Conservation (phyloP, 768 basidiomycete species). For the Kwoniella heveanensis region DNA sequence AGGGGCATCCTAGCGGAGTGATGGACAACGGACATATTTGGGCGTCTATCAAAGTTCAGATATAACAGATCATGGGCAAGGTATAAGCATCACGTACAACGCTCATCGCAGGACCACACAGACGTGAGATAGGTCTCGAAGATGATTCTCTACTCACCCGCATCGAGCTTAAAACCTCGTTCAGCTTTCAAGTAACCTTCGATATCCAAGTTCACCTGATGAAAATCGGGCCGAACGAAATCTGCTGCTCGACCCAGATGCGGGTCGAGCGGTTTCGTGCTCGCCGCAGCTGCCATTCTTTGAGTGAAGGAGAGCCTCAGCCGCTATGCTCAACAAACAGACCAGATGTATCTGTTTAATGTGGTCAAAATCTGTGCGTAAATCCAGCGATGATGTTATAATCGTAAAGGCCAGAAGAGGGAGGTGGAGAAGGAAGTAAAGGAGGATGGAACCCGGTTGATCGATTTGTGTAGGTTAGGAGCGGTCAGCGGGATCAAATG, state of each 20-base stretch:
- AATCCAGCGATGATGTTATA: too few relatives aligned
- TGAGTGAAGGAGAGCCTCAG: too few relatives aligned
- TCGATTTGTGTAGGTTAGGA: too few relatives aligned
- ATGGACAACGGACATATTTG: constrained; percentile 89
- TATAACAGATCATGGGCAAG: neutral
- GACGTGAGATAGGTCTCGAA: too few relatives aligned
- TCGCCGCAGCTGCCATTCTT: constrained; percentile 27
- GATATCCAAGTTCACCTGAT: constrained; percentile 84
- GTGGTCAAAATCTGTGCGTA: too few relatives aligned
- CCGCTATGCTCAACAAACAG: too few relatives aligned
- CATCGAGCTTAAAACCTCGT: constrained; percentile 83
- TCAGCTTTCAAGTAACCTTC: constrained; percentile 81
- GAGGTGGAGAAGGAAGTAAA: too few relatives aligned
- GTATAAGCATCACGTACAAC: neutral
- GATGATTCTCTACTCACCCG: constrained; percentile 63
- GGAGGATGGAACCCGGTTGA: too few relatives aligned
- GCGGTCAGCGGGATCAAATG: too few relatives aligned
- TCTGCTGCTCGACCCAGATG: constrained; percentile 49
- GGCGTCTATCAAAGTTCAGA: constrained; percentile 65
- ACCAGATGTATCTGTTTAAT: too few relatives aligned
- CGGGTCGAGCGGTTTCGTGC: constrained; percentile 24
- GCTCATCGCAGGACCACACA: too few relatives aligned
- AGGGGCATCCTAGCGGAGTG: constrained; percentile 80
- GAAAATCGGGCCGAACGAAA: constrained; percentile 83
- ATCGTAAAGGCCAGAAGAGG: too few relatives aligned